Evolutionary conservation across 2,329 filamentous ascomycete genomes (phyloP).

Genomic region (Rutstroemia sp.): DNA sequence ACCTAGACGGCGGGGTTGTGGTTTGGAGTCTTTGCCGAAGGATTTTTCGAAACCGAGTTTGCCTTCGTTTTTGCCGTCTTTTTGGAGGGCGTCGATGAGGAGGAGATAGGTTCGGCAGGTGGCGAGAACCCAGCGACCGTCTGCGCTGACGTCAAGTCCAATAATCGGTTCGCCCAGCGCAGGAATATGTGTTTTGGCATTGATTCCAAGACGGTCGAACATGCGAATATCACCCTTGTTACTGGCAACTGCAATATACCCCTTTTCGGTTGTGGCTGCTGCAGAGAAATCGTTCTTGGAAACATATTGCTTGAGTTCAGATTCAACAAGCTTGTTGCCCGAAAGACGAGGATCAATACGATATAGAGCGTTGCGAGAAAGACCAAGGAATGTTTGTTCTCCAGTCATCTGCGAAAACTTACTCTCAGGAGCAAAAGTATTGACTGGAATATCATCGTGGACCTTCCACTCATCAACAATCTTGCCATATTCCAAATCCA

Average conservation of each 20-base stretch:
- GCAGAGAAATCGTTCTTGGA: slow-evolving; percentile 98
- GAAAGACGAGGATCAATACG: slow-evolving; percentile 85
- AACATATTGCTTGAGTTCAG: slow-evolving; percentile 88
- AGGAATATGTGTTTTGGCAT: slow-evolving; percentile 94
- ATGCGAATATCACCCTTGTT: slow-evolving; percentile 97
- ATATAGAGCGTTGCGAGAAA: slow-evolving; percentile 88
- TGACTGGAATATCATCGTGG: slow-evolving; percentile 89
- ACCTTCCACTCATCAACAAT: slow-evolving; percentile 98
- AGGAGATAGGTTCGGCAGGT: slow-evolving; percentile 93
- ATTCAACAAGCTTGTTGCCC: slow-evolving; percentile 87
- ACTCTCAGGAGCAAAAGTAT: slow-evolving; percentile 88
- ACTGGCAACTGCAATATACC: slow-evolving; percentile 91
- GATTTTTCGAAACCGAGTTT: slow-evolving; percentile 96
- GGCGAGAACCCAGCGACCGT: slow-evolving; percentile 90
- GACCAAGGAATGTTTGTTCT: slow-evolving; percentile 89
- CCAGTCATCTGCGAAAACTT: slow-evolving; percentile 98
- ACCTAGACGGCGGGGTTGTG: slow-evolving; percentile 82
- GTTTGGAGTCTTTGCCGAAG: slow-evolving; percentile 88
- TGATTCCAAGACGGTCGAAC: slow-evolving; percentile 93
- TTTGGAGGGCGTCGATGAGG: slow-evolving; percentile 85
- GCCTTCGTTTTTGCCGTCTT: slow-evolving; percentile 90
- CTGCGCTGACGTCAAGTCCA: slow-evolving; percentile 88
- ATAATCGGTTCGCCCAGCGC: slow-evolving; percentile 92
- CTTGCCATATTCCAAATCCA: slow-evolving; percentile 97
- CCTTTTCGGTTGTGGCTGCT: slow-evolving; percentile 89